Percentiles rank a stretch among this genome's conserved stretches.
Conservation (phyloP, 768 basidiomycete species). For the Leccinellum luteum region DNA sequence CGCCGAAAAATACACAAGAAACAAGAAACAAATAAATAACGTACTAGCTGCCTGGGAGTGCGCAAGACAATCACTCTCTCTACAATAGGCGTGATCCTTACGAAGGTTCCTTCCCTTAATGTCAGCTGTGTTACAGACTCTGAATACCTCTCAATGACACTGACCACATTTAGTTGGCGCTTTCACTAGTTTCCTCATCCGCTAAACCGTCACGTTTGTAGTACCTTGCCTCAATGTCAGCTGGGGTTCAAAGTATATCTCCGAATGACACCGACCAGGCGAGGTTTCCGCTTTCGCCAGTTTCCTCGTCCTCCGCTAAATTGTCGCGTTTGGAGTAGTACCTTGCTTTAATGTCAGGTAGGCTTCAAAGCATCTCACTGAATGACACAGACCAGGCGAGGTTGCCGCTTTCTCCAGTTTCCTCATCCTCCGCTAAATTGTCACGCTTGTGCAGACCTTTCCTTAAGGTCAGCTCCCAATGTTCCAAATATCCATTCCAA, state of each 20-base stretch:
- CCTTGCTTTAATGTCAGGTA: background rate
- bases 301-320: too few species aligned
- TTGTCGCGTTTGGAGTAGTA: background rate
- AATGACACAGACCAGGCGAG: background rate
- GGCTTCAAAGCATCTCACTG: background rate
- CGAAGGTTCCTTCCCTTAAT: background rate
- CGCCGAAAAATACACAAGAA: background rate
- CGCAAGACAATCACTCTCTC: background rate
- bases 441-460: background rate
- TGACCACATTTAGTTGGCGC: too few species aligned
- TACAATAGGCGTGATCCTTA: background rate
- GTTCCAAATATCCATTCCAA: background rate
- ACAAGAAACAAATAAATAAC: background rate
- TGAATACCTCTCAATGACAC: too few species aligned
- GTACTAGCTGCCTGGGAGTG: background rate
- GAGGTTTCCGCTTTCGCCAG: too few species aligned
- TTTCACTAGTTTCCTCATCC: too few species aligned
- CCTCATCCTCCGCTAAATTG: background rate
- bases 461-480: background rate
- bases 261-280: too few species aligned
- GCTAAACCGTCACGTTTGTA: too few species aligned
- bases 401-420: background rate
- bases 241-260: too few species aligned
- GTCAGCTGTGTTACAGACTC: too few species aligned
- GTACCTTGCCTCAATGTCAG: too few species aligned